These are phyloP conservation scores for Verticillium alfalfae DNA, from an alignment of 2,329 filamentous ascomycete species.

Conservation along the genomic window DNA sequence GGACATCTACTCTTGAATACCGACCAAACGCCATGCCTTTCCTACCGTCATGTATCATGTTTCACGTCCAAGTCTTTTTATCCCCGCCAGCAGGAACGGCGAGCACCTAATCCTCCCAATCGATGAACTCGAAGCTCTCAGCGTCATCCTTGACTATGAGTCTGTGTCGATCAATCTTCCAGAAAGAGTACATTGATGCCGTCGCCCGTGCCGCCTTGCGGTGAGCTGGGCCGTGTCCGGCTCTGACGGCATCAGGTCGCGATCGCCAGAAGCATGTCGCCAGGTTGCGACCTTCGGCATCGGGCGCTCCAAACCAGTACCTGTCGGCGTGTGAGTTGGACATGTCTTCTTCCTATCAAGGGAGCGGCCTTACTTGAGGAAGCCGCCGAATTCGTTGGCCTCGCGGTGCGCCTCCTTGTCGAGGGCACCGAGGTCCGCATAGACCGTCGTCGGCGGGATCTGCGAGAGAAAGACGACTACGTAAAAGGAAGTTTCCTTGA, in stretches of 20 bases:
- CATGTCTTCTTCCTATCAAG: neutral
- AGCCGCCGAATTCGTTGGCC: conserved; percentile 70
- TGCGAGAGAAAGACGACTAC: conserved; percentile 78
- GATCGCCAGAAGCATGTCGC: conserved; percentile 72
- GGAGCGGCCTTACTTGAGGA: conserved; percentile 60
- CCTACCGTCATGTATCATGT: neutral
- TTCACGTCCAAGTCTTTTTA: neutral
- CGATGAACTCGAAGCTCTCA: conserved; percentile 55
- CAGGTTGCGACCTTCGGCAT: conserved; percentile 67
- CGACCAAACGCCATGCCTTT: neutral
- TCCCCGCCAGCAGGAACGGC: neutral
- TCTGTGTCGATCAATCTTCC: conserved; percentile 65
- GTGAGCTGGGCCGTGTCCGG: conserved; percentile 55
- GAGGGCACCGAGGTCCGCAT: conserved; percentile 62
- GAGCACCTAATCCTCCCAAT: conserved; percentile 42
- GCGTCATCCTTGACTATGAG: conserved; percentile 64
- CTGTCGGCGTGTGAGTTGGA: conserved; percentile 24
- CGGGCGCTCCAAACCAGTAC: conserved; percentile 83
- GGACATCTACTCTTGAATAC: neutral
- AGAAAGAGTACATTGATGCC: conserved; percentile 59
- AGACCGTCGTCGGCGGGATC: conserved; percentile 62
- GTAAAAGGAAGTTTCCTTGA: conserved; percentile 66
- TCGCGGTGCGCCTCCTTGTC: conserved; percentile 78
- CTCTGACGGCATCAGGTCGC: conserved; percentile 52
- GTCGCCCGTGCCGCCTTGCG: conserved; percentile 60